Percentiles rank a stretch among this genome's conserved stretches.
Conservation (phyloP, 1,139 yeast species). For the Spathaspora sp. region DNA sequence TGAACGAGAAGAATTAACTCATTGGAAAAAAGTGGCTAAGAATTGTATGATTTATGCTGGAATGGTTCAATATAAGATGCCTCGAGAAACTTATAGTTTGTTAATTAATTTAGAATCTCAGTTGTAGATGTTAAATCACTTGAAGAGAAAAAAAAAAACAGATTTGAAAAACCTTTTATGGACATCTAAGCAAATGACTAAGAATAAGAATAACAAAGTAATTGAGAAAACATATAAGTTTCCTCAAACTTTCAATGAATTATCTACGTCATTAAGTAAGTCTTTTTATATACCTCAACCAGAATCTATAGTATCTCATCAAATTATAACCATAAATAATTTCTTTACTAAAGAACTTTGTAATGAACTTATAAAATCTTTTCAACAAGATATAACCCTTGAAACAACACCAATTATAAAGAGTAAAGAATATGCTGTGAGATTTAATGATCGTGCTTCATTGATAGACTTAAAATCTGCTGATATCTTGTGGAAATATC, state of each 20-base stretch:
- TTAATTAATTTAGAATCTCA: constrained; percentile 69
- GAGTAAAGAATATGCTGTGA: constrained; percentile 55
- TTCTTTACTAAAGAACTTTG: constrained; percentile 47
- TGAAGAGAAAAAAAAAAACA: background rate
- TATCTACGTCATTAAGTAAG: constrained; percentile 17
- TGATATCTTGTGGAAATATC: constrained; percentile 43
- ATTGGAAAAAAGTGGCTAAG: constrained; percentile 65
- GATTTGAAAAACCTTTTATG: background rate
- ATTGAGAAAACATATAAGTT: constrained; percentile 19
- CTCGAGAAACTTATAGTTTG: constrained; percentile 80
- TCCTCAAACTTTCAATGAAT: constrained; percentile 27
- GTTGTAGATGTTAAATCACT: constrained; percentile 16
- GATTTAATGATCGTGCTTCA: constrained; percentile 55
- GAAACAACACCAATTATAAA: constrained; percentile 53
- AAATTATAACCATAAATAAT: constrained; percentile 44
- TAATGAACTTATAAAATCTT: constrained; percentile 40
- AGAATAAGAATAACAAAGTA: background rate
- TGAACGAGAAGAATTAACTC: constrained; percentile 52
- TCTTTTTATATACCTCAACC: constrained; percentile 37
- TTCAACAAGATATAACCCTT: constrained; percentile 30
- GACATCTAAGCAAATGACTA: background rate
- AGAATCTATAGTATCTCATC: constrained; percentile 32
- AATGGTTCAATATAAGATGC: constrained; percentile 93
- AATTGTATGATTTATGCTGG: constrained; percentile 96
- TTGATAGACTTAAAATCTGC: constrained; percentile 43